A percentile compares a stretch with the other conserved stretches of the same genome.
Conservation (phyloP, 2,329 filamentous ascomycete species). For the Verticillium zaregamsianum region DNA sequence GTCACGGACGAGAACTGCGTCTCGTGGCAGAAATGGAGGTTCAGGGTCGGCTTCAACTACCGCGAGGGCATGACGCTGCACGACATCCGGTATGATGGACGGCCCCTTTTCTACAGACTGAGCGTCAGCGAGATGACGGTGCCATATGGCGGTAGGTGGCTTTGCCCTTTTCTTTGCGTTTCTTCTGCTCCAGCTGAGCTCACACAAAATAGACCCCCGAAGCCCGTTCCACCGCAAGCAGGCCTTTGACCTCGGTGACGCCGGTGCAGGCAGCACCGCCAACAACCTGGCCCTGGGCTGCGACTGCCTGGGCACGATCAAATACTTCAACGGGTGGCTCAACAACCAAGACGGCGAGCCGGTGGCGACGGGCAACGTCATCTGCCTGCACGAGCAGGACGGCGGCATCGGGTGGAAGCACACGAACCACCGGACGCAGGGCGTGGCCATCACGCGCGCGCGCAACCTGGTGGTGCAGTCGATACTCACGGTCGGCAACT, state of each 20-base stretch:
- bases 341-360: slow-evolving; percentile 40
- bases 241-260: slow-evolving; percentile 40
- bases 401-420: slow-evolving; percentile 43
- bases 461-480: slow-evolving; percentile 63
- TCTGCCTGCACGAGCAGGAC: slow-evolving; percentile 50
- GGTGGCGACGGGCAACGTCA: slow-evolving; percentile 40
- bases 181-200: no score
- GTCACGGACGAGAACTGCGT: slow-evolving; percentile 42
- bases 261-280: slow-evolving; percentile 41
- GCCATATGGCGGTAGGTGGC: slow-evolving; percentile 61
- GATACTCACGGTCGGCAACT: slow-evolving; percentile 60
- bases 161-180: no score
- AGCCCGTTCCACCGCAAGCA: slow-evolving; percentile 51
- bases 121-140: slow-evolving; percentile 54
- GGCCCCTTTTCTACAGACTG: slow-evolving; percentile 51
- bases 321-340: slow-evolving; percentile 41
- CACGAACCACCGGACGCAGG: slow-evolving; percentile 36
- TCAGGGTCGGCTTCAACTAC: slow-evolving; percentile 46
- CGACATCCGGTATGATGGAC: slow-evolving; percentile 51
- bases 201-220: no score
- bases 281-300: slow-evolving; percentile 42
- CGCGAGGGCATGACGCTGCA: slow-evolving; percentile 45
- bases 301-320: slow-evolving; percentile 38
- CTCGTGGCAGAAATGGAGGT: slow-evolving; percentile 47
- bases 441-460: slow-evolving; percentile 45